Conservation (phyloP, 225 moss, liverwort and hornwort genomes). For the Lunularia cruciata region DNA sequence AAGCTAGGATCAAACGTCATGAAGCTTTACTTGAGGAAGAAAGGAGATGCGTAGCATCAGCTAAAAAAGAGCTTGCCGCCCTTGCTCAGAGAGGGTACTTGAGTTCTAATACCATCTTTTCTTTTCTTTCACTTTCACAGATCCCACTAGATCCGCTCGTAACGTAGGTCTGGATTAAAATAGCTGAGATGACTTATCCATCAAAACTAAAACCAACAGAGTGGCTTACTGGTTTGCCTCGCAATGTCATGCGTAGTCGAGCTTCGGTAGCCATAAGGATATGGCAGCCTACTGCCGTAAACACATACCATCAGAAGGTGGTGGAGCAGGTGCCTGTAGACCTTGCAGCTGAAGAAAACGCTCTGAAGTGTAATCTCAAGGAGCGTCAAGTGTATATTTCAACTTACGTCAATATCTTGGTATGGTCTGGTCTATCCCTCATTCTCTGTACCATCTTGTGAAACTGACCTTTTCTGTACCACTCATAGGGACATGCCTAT, state of each 20-base stretch:
- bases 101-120: too few species aligned
- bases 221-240: not conserved
- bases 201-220: not conserved
- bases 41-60: not conserved
- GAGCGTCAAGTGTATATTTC: constrained; percentile 24
- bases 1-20: not conserved
- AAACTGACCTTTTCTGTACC: too few species aligned
- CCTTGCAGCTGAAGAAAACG: constrained; percentile 8
- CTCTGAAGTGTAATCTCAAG: constrained; percentile 21
- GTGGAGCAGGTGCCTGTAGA: constrained; percentile 41
- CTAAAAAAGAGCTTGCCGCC: not conserved
- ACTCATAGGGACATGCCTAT: too few species aligned
- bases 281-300: constrained; percentile 49
- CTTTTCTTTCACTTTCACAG: not conserved
- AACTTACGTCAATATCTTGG: constrained; percentile 24
- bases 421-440: constrained; percentile 13
- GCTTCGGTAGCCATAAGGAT: constrained; percentile 36
- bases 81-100: not conserved
- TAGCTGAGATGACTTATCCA: not conserved
- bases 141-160: not conserved
- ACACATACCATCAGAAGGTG: constrained; percentile 40
- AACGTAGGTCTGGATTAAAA: not conserved
- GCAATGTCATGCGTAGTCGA: constrained; percentile 18
- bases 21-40: constrained; percentile 15
- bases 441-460: too few species aligned